phyloP scores from a whole-genome alignment of 441 rosid species.

The Gossypium davidsonii region DNA sequence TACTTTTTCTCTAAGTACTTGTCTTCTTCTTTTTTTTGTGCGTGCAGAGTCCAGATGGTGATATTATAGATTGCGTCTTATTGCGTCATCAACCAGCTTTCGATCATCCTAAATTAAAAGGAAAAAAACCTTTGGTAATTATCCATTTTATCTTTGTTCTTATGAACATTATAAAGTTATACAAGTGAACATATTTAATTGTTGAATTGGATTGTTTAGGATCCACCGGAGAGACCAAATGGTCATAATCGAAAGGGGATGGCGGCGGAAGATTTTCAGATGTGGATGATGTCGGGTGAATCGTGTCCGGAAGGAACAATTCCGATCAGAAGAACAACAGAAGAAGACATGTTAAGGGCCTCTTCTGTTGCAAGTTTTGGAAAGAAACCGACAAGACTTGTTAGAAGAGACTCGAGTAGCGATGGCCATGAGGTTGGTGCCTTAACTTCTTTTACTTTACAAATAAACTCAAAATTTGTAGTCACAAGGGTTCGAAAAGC shows the following conservation, averaged over 20 bases:
- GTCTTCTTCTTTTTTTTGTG: background rate
- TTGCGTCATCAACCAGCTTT: slow-evolving; percentile 82
- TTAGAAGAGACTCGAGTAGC: slow-evolving; percentile 71
- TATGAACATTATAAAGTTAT: background rate
- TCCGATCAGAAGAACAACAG: slow-evolving; percentile 79
- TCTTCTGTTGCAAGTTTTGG: slow-evolving; percentile 59
- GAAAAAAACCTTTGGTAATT: slow-evolving; percentile 64
- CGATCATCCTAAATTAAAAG: slow-evolving; percentile 71
- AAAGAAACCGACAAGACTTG: slow-evolving; percentile 51
- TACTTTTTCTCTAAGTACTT: background rate
- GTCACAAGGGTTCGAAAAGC: no score
- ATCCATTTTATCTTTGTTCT: background rate
- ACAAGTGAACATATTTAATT: background rate
- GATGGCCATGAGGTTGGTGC: slow-evolving; percentile 80
- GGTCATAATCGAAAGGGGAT: slow-evolving; percentile 30
- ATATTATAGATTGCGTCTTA: slow-evolving; percentile 68
- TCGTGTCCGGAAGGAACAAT: slow-evolving; percentile 82
- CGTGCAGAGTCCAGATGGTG: slow-evolving; percentile 86
- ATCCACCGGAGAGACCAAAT: slow-evolving; percentile 64
- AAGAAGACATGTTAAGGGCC: slow-evolving; percentile 74
- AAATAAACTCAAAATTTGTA: no score
- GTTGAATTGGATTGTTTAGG: slow-evolving; percentile 34
- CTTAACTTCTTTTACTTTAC: background rate
- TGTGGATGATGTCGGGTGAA: slow-evolving; percentile 73
- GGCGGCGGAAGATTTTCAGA: slow-evolving; percentile 42